Evolutionary conservation across 1,139 yeast species (phyloP), one percentile per base, ranked within the genome.

Genomic region (Candida sp.): DNA sequence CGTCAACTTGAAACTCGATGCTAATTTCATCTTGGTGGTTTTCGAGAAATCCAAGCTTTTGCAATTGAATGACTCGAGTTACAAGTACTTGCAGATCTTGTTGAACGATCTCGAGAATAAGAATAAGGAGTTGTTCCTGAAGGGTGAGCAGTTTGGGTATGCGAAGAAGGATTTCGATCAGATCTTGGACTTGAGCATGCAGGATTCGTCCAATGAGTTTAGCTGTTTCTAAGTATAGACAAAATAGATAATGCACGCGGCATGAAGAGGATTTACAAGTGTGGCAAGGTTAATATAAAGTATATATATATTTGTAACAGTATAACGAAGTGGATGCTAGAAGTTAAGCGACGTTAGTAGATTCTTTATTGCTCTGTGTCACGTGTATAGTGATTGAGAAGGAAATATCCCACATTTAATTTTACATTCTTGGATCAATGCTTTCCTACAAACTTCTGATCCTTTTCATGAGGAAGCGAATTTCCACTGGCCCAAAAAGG

Each of bases 11-110:
- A 70, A 69, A 54, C 62, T 77, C 42, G 80, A 76, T 54, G 65
- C 69, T 22, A 70, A 72, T 52, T 77, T 76, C 50, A 70, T 77
- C 51, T 68, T 69, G 54, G 77, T 73, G 51, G 68, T 77, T 0
- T 77, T 77, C 54, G 81, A 77, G 49, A 62, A 67, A 5, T 73
- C 79, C 4, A 61, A 64, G 30, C 56, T 68, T 2, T 66, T 76
- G 49, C 66, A 66, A 49, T 66, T 77, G 47, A 73, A 74, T 50
- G 80, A 75, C 41, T 63, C 66, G 46, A 66, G 73, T 22, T 67
- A 71, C 59, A 73, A 71, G 46, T 60, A 73, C 27, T 69, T 74
- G 41, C 73, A 75, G 32, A 61, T 75, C 4, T 60, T 72, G 23
- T 59, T 75, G 47, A 68, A 69, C 31, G 60, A 68, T 9, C 65